Conservation (phyloP, 2,329 filamentous ascomycete genomes). For the Aspergillus clavatus region DNA sequence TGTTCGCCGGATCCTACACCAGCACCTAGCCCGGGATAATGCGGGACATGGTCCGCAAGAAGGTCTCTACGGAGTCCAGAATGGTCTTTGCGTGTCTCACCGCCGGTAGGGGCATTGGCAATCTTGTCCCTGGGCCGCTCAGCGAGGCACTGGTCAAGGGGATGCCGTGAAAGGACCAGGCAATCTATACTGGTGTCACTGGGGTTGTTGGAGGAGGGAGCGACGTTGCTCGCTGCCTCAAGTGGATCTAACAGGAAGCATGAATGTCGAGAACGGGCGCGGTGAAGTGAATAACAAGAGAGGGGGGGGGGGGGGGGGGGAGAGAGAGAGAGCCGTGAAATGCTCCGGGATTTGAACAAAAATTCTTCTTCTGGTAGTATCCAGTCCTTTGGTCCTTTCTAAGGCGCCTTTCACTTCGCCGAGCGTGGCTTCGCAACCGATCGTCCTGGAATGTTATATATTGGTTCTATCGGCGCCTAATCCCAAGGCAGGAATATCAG, state of each 20-base stretch:
- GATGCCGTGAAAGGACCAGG: slow-evolving; percentile 15
- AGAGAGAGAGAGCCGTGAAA: no score
- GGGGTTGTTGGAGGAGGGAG: neutral
- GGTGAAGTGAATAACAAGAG: no score
- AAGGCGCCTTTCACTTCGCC: no score
- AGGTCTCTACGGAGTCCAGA: slow-evolving; percentile 39
- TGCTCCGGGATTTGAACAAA: no score
- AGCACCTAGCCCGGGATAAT: slow-evolving; percentile 45
- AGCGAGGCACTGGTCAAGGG: slow-evolving; percentile 39
- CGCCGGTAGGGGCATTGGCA: slow-evolving; percentile 49
- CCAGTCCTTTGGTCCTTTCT: no score
- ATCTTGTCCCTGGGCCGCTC: slow-evolving; percentile 48
- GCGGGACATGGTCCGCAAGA: slow-evolving; percentile 37
- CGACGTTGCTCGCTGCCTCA: neutral
- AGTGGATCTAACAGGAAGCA: neutral
- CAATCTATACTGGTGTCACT: slow-evolving; percentile 21
- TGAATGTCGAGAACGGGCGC: no score
- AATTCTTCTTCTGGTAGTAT: no score
- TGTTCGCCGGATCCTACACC: slow-evolving; percentile 43
- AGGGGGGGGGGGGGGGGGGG: no score
- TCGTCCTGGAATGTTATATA: no score
- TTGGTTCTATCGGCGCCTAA: no score
- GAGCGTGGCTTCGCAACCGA: no score
- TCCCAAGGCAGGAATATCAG: no score
- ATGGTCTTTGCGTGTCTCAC: slow-evolving; percentile 48